Evolutionary conservation across 208 protist species (phyloP).

Genomic region (Zelonia costaricensis): DNA sequence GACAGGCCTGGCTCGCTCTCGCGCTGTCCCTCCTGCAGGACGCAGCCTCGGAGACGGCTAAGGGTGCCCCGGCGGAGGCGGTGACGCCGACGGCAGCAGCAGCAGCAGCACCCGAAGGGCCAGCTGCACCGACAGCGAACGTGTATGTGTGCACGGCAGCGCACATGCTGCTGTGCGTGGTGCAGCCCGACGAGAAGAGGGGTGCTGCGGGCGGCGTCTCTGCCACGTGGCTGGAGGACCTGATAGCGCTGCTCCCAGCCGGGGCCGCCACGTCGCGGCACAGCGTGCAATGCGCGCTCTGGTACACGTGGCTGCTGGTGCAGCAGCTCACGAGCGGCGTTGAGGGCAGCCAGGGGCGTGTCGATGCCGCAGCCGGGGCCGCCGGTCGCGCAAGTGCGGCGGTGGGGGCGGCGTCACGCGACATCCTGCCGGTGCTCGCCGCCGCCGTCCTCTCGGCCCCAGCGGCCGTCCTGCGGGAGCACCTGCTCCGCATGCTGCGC

Average conservation of each 20-base stretch:
- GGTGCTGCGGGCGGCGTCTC: conserved; percentile 11
- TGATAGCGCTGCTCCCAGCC: conserved; percentile 35
- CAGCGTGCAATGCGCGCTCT: conserved; percentile 55
- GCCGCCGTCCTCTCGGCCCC: conserved; percentile 2
- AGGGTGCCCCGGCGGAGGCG: not conserved
- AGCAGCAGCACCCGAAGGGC: not conserved
- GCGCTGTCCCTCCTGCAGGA: conserved; percentile 21
- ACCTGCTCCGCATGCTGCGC: not conserved
- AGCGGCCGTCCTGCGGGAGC: not conserved
- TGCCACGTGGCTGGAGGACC: conserved; percentile 50
- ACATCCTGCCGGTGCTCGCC: conserved; percentile 4
- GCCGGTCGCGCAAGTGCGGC: not conserved
- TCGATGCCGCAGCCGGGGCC: not conserved
- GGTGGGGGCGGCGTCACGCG: not conserved
- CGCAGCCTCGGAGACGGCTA: not conserved
- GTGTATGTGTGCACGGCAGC: conserved; percentile 64
- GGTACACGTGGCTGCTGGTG: conserved; percentile 47
- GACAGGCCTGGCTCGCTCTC: conserved; percentile 32
- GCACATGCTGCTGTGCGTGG: conserved; percentile 58
- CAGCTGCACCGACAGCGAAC: not conserved
- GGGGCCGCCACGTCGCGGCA: conserved; percentile 22
- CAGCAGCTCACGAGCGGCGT: too few species aligned
- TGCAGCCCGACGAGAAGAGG: conserved; percentile 34
- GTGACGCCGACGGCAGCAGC: not conserved
- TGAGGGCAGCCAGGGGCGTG: not conserved